These are phyloP conservation scores for Isoetes engelmannii DNA, from an alignment of 83 land plant species.

Conservation along the genomic window DNA sequence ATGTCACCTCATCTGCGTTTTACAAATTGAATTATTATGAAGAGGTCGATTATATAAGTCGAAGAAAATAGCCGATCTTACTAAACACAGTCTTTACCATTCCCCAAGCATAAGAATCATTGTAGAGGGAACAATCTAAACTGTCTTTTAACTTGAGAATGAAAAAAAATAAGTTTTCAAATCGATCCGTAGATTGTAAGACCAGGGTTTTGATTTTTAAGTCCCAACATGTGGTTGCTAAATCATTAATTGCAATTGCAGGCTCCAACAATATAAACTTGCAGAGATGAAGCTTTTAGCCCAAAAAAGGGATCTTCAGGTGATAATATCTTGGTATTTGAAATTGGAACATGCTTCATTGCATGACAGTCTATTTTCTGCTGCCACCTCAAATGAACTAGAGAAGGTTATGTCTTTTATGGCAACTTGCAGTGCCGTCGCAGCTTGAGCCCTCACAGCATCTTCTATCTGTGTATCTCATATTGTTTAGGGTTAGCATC, in stretches of 20 bases:
- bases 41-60: neutral
- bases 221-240: neutral
- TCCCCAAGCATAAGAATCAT: neutral
- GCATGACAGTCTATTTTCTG: too few relatives aligned
- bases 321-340: neutral
- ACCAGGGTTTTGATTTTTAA: neutral
- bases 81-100: neutral
- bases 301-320: slow-evolving; percentile 98
- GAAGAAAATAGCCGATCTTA: neutral
- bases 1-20: neutral
- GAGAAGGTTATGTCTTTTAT: too few relatives aligned
- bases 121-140: neutral
- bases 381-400: too few relatives aligned
- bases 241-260: slow-evolving; percentile 17
- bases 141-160: neutral
- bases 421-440: too few relatives aligned
- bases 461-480: too few relatives aligned
- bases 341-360: too few relatives aligned
- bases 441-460: too few relatives aligned
- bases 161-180: neutral
- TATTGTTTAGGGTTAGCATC: too few relatives aligned
- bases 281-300: slow-evolving; percentile 97
- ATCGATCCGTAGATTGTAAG: neutral
- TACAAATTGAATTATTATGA: neutral
- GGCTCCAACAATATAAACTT: slow-evolving; percentile 95